These are phyloP conservation scores for Limtongozyma cylindracea DNA, from an alignment of 805 yeast genomes.

Conservation along the genomic window DNA sequence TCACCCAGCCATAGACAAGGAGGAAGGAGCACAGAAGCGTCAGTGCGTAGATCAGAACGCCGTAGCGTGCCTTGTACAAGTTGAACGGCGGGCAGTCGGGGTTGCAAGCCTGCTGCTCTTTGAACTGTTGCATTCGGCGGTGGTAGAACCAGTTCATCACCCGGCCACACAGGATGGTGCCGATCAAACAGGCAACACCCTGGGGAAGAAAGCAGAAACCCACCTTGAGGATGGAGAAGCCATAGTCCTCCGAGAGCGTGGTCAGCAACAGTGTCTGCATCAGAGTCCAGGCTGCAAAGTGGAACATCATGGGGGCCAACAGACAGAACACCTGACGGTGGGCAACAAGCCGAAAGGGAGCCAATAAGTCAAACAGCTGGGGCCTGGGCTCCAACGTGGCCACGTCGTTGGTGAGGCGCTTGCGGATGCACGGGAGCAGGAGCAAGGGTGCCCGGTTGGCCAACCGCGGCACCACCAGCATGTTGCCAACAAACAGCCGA, in stretches of 20 bases:
- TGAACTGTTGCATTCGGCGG: constrained; percentile 4
- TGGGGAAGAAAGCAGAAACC: constrained; percentile 57
- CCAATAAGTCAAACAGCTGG: too few relatives aligned
- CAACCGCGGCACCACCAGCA: constrained; percentile 24
- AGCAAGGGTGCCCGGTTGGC: constrained; percentile 18
- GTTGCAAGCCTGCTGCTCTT: constrained; percentile 14
- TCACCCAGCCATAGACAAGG: constrained; percentile 51
- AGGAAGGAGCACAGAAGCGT: too few relatives aligned
- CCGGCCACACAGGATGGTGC: constrained; percentile 34
- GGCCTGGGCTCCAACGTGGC: background rate
- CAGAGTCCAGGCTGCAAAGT: constrained; percentile 49
- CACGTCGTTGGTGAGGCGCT: constrained; percentile 9
- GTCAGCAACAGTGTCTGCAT: constrained; percentile 41
- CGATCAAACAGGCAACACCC: constrained; percentile 39
- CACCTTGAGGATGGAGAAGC: constrained; percentile 22
- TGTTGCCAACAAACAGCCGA: constrained; percentile 51
- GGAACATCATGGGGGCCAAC: constrained; percentile 31
- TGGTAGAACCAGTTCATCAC: constrained; percentile 25
- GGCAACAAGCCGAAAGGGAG: constrained; percentile 16
- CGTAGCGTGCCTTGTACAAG: constrained; percentile 13
- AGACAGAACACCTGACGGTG: constrained; percentile 18
- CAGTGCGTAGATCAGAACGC: constrained; percentile 11
- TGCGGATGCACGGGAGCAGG: constrained; percentile 6
- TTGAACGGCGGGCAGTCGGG: constrained; percentile 27
- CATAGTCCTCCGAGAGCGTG: constrained; percentile 6